Conservation (phyloP, 345 rosid genomes). For the Citrus australasica region DNA sequence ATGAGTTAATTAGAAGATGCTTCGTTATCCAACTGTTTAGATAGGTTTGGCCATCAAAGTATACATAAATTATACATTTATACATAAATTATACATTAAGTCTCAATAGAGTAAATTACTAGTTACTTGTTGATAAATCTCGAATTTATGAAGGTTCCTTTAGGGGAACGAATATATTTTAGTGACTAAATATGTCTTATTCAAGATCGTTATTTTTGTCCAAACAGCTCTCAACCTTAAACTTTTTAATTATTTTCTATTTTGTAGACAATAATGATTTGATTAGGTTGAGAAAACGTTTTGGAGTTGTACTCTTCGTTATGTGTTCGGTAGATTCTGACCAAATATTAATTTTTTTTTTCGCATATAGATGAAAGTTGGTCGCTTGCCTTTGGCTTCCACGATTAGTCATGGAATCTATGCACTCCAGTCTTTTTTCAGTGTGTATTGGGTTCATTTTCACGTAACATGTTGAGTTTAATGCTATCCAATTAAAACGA, state of each 20-base stretch:
- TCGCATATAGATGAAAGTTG: not conserved
- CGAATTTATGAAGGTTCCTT: not conserved
- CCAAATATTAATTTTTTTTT: not conserved
- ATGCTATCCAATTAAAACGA: too few species aligned
- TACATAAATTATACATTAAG: not conserved
- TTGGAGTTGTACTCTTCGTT: not conserved
- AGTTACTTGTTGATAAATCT: not conserved
- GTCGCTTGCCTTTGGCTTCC: not conserved
- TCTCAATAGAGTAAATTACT: not conserved
- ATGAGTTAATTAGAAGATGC: not conserved
- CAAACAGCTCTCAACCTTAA: not conserved
- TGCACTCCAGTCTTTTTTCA: too few species aligned
- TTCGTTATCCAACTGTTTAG: constrained; percentile 26
- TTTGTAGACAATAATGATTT: too few species aligned
- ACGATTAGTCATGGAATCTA: not conserved
- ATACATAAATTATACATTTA: not conserved
- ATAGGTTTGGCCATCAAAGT: constrained; percentile 25
- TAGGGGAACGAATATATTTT: not conserved
- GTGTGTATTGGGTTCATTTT: too few species aligned
- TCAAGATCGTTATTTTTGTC: not conserved
- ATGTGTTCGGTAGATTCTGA: not conserved
- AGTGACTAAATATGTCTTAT: not conserved
- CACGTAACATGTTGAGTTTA: not conserved
- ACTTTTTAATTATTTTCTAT: too few species aligned
- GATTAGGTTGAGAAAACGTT: not conserved